Conservation (phyloP, 2,329 filamentous ascomycete genomes). For the Cladosporium cucumerinum region DNA sequence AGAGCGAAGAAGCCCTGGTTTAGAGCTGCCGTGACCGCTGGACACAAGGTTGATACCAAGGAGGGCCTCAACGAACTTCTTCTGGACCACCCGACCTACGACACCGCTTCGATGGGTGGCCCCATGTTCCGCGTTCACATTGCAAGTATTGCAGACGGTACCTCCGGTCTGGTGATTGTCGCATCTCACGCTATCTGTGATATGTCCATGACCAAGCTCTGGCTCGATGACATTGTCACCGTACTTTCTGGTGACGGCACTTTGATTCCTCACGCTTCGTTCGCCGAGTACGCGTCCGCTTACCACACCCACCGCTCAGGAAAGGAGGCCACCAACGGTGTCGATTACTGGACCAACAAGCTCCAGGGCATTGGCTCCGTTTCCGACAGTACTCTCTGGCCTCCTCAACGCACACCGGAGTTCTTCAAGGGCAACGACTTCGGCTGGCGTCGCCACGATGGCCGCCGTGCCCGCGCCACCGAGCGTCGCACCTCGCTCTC, state of each 20-base stretch:
- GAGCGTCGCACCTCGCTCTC: slow-evolving; percentile 24
- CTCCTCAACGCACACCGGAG: slow-evolving; percentile 30
- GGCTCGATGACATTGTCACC: slow-evolving; percentile 32
- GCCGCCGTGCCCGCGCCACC: slow-evolving; percentile 25
- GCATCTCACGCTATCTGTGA: slow-evolving; percentile 33
- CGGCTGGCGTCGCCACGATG: slow-evolving; percentile 29
- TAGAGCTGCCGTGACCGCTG: slow-evolving; percentile 29
- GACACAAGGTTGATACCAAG: slow-evolving; percentile 30
- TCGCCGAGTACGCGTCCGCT: slow-evolving; percentile 33
- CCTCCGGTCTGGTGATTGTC: slow-evolving; percentile 30
- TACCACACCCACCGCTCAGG: slow-evolving; percentile 31
- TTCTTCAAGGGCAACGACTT: slow-evolving; percentile 34
- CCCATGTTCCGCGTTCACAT: slow-evolving; percentile 31
- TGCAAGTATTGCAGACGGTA: slow-evolving; percentile 28
- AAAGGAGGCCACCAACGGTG: slow-evolving; percentile 28
- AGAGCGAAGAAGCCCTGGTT: slow-evolving; percentile 28
- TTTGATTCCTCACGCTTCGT: slow-evolving; percentile 29
- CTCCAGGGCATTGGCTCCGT: slow-evolving; percentile 28
- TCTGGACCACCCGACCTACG: slow-evolving; percentile 29
- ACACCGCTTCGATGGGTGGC: slow-evolving; percentile 30
- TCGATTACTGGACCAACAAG: slow-evolving; percentile 32
- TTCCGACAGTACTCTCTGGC: slow-evolving; percentile 30
- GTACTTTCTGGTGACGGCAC: slow-evolving; percentile 28
- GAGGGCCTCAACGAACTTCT: slow-evolving; percentile 30
- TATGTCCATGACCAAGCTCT: slow-evolving; percentile 35